Evolutionary conservation across 1,139 yeast genomes (phyloP).

Genomic region (Kurtzmaniella natalensis): DNA sequence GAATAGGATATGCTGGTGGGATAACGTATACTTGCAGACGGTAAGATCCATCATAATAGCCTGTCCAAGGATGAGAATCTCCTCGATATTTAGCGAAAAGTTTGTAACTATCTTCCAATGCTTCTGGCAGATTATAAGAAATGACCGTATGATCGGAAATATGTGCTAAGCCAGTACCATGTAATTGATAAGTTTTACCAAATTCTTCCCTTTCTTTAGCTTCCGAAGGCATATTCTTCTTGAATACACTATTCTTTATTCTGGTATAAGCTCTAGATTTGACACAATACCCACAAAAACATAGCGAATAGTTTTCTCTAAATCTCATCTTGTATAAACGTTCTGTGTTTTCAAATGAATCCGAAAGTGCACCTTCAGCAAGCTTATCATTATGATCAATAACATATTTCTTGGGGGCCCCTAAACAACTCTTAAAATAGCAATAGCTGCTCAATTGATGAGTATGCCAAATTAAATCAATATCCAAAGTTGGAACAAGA

Average conservation of each 20-base stretch:
- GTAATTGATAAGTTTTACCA: neutral
- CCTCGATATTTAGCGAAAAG: neutral
- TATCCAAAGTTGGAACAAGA: conserved; percentile 35
- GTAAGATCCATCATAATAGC: conserved; percentile 1
- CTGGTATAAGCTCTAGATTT: neutral
- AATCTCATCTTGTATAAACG: conserved; percentile 7
- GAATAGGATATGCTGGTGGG: neutral
- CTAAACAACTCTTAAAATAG: conserved; percentile 20
- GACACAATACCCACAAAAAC: conserved; percentile 15
- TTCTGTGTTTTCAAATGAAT: conserved; percentile 13
- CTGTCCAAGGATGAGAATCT: neutral
- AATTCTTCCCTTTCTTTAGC: neutral
- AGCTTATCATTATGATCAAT: conserved; percentile 29
- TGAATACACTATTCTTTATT: neutral
- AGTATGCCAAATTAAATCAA: conserved; percentile 39
- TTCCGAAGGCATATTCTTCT: neutral
- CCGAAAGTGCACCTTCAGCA: conserved; percentile 13
- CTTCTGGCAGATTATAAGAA: neutral
- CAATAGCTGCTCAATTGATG: conserved; percentile 25
- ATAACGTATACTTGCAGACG: neutral
- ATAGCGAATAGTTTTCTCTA: conserved; percentile 12
- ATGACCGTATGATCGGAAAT: conserved; percentile 6
- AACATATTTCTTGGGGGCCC: conserved; percentile 8
- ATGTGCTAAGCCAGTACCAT: conserved; percentile 5
- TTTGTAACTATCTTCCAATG: no score